These are phyloP conservation scores for Claviceps humidiphila DNA, from an alignment of 2,329 filamentous ascomycete species.

Conservation along the genomic window DNA sequence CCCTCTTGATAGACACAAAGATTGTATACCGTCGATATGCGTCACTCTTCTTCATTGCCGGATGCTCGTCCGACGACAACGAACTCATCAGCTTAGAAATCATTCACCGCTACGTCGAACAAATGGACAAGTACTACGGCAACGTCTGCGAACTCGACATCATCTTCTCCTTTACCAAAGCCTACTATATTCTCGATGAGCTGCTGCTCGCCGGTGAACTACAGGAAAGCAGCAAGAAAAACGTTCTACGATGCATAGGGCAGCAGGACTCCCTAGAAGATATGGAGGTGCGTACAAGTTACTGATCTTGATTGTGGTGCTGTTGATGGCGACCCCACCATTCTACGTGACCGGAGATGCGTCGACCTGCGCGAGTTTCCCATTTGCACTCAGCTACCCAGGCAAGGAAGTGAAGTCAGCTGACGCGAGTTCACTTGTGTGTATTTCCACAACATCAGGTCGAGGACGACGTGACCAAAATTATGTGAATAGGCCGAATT, in stretches of 20 bases:
- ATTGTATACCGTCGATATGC: constrained; percentile 98
- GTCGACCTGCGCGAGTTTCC: background rate
- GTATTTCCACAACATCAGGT: constrained; percentile 41
- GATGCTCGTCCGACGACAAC: constrained; percentile 93
- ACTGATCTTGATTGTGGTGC: constrained; percentile 7
- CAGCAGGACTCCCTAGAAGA: constrained; percentile 97
- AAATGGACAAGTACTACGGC: constrained; percentile 99
- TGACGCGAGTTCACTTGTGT: constrained; percentile 15
- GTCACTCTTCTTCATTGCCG: constrained; percentile 97
- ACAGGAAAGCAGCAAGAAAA: constrained; percentile 99
- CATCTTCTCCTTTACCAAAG: constrained; percentile 99
- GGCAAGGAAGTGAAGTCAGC: constrained; percentile 11
- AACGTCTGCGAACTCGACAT: constrained; percentile 99
- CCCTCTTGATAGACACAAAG: constrained; percentile 62
- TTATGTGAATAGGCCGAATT: constrained; percentile 48
- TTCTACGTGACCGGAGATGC: background rate
- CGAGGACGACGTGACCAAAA: constrained; percentile 80
- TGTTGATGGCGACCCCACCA: background rate
- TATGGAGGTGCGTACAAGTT: constrained; percentile 73
- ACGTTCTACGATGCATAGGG: constrained; percentile 86
- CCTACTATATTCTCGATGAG: constrained; percentile 98
- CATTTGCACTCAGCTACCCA: constrained; percentile 1
- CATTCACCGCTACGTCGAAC: constrained; percentile 97
- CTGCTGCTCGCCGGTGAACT: constrained; percentile 88
- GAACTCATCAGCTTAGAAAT: constrained; percentile 97